Percentiles rank a stretch among this genome's conserved stretches.
Evolutionary conservation across 768 basidiomycete species (phyloP).

Genomic region (Naematelia aurantialba): DNA sequence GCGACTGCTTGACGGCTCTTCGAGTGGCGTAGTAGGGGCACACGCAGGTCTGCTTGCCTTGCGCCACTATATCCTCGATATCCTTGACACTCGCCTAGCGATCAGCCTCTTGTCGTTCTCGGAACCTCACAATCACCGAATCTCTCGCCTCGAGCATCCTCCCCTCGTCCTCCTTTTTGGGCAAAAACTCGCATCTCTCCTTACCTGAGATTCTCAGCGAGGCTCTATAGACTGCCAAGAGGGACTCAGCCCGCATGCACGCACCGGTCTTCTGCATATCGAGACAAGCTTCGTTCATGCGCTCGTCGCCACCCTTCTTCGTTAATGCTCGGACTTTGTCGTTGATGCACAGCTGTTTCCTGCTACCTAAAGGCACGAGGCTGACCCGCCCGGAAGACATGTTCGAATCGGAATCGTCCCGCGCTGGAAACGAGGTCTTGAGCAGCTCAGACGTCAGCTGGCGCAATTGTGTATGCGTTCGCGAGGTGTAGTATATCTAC

Average conservation of each 20-base stretch:
- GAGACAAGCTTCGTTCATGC: slow-evolving; percentile 78
- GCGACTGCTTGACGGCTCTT: slow-evolving; percentile 68
- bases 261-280: slow-evolving; percentile 67
- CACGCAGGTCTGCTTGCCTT: slow-evolving; percentile 64
- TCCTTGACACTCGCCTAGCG: slow-evolving; percentile 79
- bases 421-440: slow-evolving; percentile 59
- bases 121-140: slow-evolving; percentile 66
- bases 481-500: slow-evolving; percentile 81
- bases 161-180: slow-evolving; percentile 64
- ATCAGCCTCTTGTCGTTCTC: slow-evolving; percentile 6
- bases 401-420: slow-evolving; percentile 2
- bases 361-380: slow-evolving; percentile 79
- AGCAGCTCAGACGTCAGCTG: slow-evolving; percentile 82
- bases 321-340: slow-evolving; percentile 63
- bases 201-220: slow-evolving; percentile 39
- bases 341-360: slow-evolving; percentile 90
- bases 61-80: slow-evolving; percentile 80
- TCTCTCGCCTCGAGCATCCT: slow-evolving; percentile 79
- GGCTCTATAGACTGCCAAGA: neutral
- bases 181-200: slow-evolving; percentile 71
- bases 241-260: slow-evolving; percentile 30
- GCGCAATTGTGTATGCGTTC: slow-evolving; percentile 92
- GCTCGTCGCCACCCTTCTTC: slow-evolving; percentile 55
- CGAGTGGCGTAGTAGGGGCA: slow-evolving; percentile 95
- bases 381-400: slow-evolving; percentile 50